Evolutionary conservation across 2,329 filamentous ascomycete species (phyloP).

Genomic region (Endocalyx cinctus): DNA sequence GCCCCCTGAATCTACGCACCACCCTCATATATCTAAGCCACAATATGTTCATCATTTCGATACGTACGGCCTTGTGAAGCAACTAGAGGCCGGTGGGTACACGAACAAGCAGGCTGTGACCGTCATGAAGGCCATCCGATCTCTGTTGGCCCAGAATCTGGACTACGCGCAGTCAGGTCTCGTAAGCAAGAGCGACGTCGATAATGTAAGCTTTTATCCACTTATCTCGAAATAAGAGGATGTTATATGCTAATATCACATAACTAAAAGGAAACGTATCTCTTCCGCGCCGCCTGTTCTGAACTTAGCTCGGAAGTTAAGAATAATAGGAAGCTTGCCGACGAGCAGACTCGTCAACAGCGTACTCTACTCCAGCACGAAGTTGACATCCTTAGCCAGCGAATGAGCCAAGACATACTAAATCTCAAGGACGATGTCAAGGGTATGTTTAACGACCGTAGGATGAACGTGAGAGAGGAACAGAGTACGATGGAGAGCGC

Average conservation of each 20-base stretch:
- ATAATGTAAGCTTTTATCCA: conserved; percentile 56
- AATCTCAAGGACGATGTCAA: conserved; percentile 87
- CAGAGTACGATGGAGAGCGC: conserved; percentile 79
- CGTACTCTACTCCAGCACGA: conserved; percentile 87
- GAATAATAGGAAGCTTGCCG: conserved; percentile 68
- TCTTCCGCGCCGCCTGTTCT: conserved; percentile 90
- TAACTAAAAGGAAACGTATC: conserved; percentile 64
- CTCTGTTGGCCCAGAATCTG: conserved; percentile 72
- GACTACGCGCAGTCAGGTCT: conserved; percentile 74
- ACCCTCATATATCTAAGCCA: conserved; percentile 64
- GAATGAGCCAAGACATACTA: conserved; percentile 75
- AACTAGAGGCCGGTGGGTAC: conserved; percentile 69
- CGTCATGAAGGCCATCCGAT: conserved; percentile 87
- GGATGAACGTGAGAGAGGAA: conserved; percentile 85
- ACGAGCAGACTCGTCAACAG: conserved; percentile 78
- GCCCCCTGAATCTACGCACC: conserved; percentile 22
- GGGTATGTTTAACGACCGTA: conserved; percentile 92
- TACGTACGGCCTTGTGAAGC: conserved; percentile 81
- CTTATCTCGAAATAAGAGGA: neutral
- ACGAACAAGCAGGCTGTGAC: conserved; percentile 70
- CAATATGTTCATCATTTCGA: conserved; percentile 96
- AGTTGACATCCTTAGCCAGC: conserved; percentile 85
- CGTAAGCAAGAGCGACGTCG: conserved; percentile 86
- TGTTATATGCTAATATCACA: neutral
- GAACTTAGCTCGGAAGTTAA: conserved; percentile 85